Conservation (phyloP, 768 basidiomycete genomes). For the Lanmaoa pseudosensibilis region DNA sequence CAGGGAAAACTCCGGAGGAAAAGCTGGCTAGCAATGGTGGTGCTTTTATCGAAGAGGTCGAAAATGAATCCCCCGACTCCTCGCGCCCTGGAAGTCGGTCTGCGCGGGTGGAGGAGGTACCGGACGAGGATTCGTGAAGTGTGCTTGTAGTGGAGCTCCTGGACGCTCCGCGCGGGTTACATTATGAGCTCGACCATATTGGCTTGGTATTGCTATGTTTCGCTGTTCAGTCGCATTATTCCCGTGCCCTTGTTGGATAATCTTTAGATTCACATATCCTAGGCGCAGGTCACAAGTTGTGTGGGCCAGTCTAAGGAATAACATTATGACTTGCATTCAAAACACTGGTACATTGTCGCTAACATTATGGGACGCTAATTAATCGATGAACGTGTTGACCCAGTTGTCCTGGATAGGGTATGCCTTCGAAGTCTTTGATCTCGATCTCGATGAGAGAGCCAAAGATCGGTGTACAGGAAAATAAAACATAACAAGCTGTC, state of each 20-base stretch:
- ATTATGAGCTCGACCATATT: background rate
- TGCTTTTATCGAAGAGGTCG: slow-evolving; percentile 39
- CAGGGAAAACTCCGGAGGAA: slow-evolving; percentile 34
- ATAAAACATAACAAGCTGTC: no score
- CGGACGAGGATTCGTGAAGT: slow-evolving; percentile 39
- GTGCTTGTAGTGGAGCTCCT: background rate
- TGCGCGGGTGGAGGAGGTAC: slow-evolving; percentile 46
- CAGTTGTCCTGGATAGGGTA: background rate
- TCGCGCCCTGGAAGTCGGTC: slow-evolving; percentile 37
- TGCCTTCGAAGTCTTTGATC: background rate
- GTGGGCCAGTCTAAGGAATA: background rate
- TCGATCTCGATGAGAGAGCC: background rate
- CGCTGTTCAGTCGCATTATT: slow-evolving; percentile 41
- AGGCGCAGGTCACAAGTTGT: background rate
- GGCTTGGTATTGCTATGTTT: background rate
- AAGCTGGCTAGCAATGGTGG: slow-evolving; percentile 43
- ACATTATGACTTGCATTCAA: background rate
- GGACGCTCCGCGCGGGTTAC: background rate
- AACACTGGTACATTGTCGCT: background rate
- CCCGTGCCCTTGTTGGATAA: background rate
- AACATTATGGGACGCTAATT: background rate
- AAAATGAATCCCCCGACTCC: slow-evolving; percentile 32
- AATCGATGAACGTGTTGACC: background rate
- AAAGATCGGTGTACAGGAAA: background rate
- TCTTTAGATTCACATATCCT: background rate